Conservation (phyloP, 805 yeast genomes). For the Torulaspora delbrueckii region DNA sequence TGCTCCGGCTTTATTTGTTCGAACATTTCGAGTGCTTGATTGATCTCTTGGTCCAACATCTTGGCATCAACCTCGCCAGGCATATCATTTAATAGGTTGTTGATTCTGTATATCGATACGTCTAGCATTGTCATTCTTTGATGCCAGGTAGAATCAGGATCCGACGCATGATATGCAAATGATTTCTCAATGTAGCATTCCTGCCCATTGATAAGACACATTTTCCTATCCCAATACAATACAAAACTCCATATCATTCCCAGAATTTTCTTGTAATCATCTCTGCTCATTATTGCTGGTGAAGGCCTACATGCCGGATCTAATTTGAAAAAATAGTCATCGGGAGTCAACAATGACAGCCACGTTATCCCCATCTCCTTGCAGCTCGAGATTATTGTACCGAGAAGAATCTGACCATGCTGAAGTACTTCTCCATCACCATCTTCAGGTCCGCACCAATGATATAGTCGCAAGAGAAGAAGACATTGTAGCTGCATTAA, state of each 20-base stretch:
- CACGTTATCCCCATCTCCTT: slow-evolving; percentile 31
- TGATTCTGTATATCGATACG: slow-evolving; percentile 15
- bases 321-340: slow-evolving; percentile 19
- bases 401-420: slow-evolving; percentile 29
- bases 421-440: slow-evolving; percentile 32
- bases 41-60: slow-evolving; percentile 12
- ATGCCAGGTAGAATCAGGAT: slow-evolving; percentile 19
- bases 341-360: slow-evolving; percentile 19
- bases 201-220: slow-evolving; percentile 28
- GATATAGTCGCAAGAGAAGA: slow-evolving; percentile 28
- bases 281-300: slow-evolving; percentile 12
- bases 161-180: slow-evolving; percentile 10
- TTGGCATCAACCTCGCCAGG: slow-evolving; percentile 20
- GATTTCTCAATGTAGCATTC: slow-evolving; percentile 29
- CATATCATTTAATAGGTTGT: slow-evolving; percentile 20
- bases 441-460: slow-evolving; percentile 35
- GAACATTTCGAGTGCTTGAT: slow-evolving; percentile 9
- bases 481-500: slow-evolving; percentile 28
- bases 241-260: slow-evolving; percentile 28
- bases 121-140: slow-evolving; percentile 19
- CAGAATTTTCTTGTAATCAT: slow-evolving; percentile 17
- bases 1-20: slow-evolving; percentile 5
- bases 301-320: slow-evolving; percentile 21
- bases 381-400: slow-evolving; percentile 28
- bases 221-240: slow-evolving; percentile 32